phyloP scores from a whole-genome alignment of 139 green algal species.

The Nannochloris sp. region DNA sequence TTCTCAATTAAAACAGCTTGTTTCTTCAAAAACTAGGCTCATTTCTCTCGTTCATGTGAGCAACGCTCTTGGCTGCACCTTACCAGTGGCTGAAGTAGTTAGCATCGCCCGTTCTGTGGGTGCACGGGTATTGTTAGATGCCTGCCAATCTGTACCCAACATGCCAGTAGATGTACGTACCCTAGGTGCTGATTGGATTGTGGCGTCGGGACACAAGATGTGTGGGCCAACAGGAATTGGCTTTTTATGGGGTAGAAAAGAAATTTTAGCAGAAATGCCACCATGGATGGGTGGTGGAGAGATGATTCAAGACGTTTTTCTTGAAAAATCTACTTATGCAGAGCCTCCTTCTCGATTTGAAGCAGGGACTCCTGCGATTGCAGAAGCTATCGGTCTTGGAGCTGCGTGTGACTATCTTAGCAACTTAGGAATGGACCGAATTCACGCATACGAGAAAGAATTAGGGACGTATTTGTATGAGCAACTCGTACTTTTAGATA shows the following conservation, averaged over 20 bases:
- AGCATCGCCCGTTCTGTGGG: constrained; percentile 52
- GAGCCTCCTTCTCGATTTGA: constrained; percentile 89
- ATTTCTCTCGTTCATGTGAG: constrained; percentile 87
- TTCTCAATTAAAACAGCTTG: constrained; percentile 42
- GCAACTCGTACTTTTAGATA: constrained; percentile 4
- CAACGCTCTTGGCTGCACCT: constrained; percentile 84
- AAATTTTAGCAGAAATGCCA: constrained; percentile 84
- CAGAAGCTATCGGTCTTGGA: constrained; percentile 63
- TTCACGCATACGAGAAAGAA: constrained; percentile 74
- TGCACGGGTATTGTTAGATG: constrained; percentile 88
- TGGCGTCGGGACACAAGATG: constrained; percentile 95
- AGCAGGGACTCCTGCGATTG: constrained; percentile 94
- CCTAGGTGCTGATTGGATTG: constrained; percentile 91
- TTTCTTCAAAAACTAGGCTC: constrained; percentile 65
- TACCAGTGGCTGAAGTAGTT: constrained; percentile 36
- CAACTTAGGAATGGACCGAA: constrained; percentile 59
- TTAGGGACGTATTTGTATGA: constrained; percentile 77
- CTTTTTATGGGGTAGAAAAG: constrained; percentile 89
- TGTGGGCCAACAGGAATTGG: constrained; percentile 93
- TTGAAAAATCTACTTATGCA: constrained; percentile 89
- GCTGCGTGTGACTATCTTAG: constrained; percentile 70
- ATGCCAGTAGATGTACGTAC: constrained; percentile 85
- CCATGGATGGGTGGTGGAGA: constrained; percentile 96
- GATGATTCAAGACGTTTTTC: constrained; percentile 95
- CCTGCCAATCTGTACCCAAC: constrained; percentile 94